Base-by-base conservation (phyloP, 495 filamentous ascomycete genomes). In the Barbatosphaeria neglecta region DNA sequence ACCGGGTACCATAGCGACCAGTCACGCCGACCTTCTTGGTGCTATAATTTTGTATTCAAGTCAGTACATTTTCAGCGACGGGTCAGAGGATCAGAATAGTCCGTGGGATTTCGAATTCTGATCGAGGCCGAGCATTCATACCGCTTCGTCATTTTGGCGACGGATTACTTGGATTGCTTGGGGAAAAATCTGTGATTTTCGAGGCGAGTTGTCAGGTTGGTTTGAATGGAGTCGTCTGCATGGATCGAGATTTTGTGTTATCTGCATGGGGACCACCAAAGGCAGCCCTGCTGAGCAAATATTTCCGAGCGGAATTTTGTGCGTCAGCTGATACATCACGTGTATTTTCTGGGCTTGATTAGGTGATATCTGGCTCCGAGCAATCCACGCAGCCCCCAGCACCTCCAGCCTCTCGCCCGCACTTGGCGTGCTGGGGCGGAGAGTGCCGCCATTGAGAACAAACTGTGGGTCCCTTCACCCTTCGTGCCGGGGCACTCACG, bases 21-120 rank as follows among this genome's bases (percentile, higher is more conserved):
- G 76, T 79, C 56, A 79, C 74, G 62, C 89, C 87, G 85, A 95
- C 90, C 86, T 95, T 95, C 84, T 94, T 94, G 46, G 88, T 95
- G 74, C 88, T 81, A 77, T 94, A 88, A 95, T 95, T 68, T 82
- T 87, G 78, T 66, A 68, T 67, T 63, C 53, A 54, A 59, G 44
- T 53, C 20, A n/a, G 22, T 23, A 40, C 9, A n/a, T 15, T 44
- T n/a, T 15, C 9, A 15, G 16, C 31, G 13, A 15, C 31, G 31
- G 16, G 13, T 11, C 31, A 5, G 10, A 35, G 3, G 1, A 35
- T 5, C 31, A 5, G 4, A 35, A n/a, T n/a, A n/a, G 13, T 16
- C 6, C 31, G 7, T 2, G 31, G 3, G 11, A n/a, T 4, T n/a
- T 4, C 13, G 11, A 11, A 16, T 3, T 35, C 31, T n/a, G 31